Evolutionary conservation across 176 grass and related monocot genomes (phyloP), one percentile per base, ranked within the genome.

Genomic region (Aegilops umbellulata): DNA sequence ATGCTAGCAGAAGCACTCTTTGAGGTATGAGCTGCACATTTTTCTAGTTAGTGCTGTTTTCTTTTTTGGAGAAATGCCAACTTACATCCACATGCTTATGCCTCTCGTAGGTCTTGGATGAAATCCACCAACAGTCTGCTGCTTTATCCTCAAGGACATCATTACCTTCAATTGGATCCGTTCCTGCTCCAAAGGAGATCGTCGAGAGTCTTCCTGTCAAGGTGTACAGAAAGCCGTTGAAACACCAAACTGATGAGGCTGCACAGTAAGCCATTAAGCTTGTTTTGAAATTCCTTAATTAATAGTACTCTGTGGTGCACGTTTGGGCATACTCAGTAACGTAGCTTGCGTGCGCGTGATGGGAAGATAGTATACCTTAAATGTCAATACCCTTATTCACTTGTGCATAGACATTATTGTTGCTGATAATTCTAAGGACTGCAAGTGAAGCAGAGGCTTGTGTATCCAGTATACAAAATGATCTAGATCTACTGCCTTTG

Each of bases 1-100:
- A 93, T 98, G 90, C 82, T 98, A 84, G 96, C 92, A 85, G 96
- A 98, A 88, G 92, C 96, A 63, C 90, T 95, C 80, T 98, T 98
- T 66, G 94, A 98, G 96, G 96, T 98, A 95, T 55, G 78, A 69
- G 3, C 4, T 82, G 22, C 39, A 47, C 35, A 5, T 65, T 75
- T 76, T 81, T 55, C 16, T 88, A 80, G 29, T 79, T 73, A 78
- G 47, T 73, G 63, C 1, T 64, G 7, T 80, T 90, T 78, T 87
- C 62, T 6, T 76, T 83, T 69, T 8, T 84, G 23, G 51, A 88
- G 62, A 76, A 76, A 76, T 77, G 46, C 64, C 22, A 70, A 79
- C 30, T 58, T 80, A 31, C 69, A 71, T 81, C n/a, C 25, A 63
- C 85, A 35, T 65, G 68, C 55, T 66, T 42, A 74, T 69, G 78